Percentiles rank a stretch among this genome's conserved stretches.
These are phyloP conservation scores for Huiozyma naganishii DNA, from an alignment of 805 yeast species.

Conservation along the genomic window DNA sequence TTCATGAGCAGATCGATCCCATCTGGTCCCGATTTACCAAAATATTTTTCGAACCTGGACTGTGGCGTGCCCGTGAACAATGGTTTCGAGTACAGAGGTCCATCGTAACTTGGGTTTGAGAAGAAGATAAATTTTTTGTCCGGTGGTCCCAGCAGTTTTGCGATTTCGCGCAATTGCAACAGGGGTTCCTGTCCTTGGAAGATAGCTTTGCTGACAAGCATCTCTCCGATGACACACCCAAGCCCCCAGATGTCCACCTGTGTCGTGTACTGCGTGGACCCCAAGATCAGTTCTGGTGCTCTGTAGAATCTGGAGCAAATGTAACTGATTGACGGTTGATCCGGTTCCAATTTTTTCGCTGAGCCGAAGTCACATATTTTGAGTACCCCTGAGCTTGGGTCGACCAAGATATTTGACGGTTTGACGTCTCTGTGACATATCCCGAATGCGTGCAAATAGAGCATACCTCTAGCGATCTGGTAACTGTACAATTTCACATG, in stretches of 20 bases:
- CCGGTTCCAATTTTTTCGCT: conserved; percentile 66
- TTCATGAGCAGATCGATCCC: conserved; percentile 78
- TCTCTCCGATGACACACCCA: conserved; percentile 93
- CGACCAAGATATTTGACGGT: conserved; percentile 71
- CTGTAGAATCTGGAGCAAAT: conserved; percentile 77
- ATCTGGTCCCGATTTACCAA: conserved; percentile 69
- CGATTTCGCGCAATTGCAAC: conserved; percentile 80
- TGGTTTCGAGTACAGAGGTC: conserved; percentile 61
- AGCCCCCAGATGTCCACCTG: conserved; percentile 96
- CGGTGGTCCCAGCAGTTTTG: conserved; percentile 87
- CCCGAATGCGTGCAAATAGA: conserved; percentile 68
- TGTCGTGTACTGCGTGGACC: conserved; percentile 76
- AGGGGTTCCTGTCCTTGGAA: conserved; percentile 90
- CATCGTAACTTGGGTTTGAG: conserved; percentile 65
- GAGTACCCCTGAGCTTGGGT: conserved; percentile 52
- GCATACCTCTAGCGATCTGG: conserved; percentile 76
- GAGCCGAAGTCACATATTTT: conserved; percentile 82
- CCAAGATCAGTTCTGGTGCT: conserved; percentile 92
- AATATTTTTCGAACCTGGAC: conserved; percentile 51
- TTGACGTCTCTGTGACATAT: conserved; percentile 79
- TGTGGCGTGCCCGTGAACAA: conserved; percentile 45
- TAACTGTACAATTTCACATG: conserved; percentile 70
- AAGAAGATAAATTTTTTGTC: conserved; percentile 57
- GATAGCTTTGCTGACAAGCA: conserved; percentile 85
- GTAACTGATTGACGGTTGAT: conserved; percentile 85